Evolutionary conservation across 2,329 filamentous ascomycete species (phyloP).

Genomic region (Colletotrichum viniferum): DNA sequence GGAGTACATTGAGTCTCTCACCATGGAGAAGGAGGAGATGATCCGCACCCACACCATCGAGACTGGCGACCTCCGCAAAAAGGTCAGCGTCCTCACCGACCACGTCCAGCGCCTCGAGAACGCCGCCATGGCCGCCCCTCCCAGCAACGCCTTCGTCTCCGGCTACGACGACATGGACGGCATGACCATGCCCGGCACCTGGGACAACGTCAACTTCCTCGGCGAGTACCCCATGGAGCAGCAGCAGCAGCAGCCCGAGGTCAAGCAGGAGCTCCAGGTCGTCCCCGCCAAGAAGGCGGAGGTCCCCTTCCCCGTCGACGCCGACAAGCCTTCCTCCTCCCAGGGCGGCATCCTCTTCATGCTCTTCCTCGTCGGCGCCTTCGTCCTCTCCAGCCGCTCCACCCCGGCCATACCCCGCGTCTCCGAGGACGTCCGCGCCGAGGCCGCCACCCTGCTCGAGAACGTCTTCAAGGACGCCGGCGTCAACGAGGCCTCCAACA

Average conservation of each 20-base stretch:
- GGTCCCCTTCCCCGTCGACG: conserved; percentile 47
- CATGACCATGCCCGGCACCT: conserved; percentile 79
- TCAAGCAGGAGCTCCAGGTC: conserved; percentile 64
- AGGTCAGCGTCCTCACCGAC: conserved; percentile 81
- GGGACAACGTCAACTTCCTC: conserved; percentile 83
- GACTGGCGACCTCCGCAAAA: conserved; percentile 89
- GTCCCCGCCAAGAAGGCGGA: conserved; percentile 60
- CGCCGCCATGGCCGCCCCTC: conserved; percentile 47
- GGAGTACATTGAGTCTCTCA: conserved; percentile 76
- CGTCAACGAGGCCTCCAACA: conserved; percentile 52
- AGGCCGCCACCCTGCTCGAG: conserved; percentile 77
- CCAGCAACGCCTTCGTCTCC: conserved; percentile 66
- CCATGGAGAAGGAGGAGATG: conserved; percentile 90
- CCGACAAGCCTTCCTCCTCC: conserved; percentile 66
- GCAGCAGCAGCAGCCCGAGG: conserved; percentile 40
- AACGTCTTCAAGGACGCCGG: conserved; percentile 84
- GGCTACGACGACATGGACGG: conserved; percentile 84
- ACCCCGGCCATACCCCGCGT: conserved; percentile 76
- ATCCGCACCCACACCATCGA: conserved; percentile 88
- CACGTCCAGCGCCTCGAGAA: conserved; percentile 74
- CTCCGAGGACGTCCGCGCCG: conserved; percentile 80
- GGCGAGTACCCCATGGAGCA: conserved; percentile 69
- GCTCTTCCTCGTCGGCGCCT: conserved; percentile 95
- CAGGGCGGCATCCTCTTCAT: conserved; percentile 88
- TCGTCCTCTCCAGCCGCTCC: conserved; percentile 86